These are phyloP conservation scores for Suhomyces choctaworum DNA, from an alignment of 1,139 yeast genomes.

Conservation along the genomic window DNA sequence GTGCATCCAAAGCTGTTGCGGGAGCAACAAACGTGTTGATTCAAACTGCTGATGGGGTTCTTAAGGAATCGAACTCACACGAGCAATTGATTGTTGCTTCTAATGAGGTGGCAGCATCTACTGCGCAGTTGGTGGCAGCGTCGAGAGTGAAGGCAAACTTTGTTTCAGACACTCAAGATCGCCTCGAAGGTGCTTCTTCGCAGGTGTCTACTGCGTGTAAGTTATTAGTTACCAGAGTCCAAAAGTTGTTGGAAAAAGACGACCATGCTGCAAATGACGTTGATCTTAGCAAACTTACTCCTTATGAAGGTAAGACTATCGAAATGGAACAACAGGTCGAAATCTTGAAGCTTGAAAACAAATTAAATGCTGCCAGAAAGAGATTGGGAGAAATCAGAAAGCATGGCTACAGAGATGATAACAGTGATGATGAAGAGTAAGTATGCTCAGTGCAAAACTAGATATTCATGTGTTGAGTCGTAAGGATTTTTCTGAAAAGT, in stretches of 20 bases:
- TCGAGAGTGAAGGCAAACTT: conserved; percentile 83
- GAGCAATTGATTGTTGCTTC: conserved; percentile 90
- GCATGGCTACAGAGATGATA: conserved; percentile 64
- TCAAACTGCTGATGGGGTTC: conserved; percentile 83
- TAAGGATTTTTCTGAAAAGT: no score
- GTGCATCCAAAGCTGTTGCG: conserved; percentile 90
- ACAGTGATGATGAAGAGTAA: conserved; percentile 49
- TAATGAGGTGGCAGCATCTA: conserved; percentile 89
- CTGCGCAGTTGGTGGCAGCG: conserved; percentile 91
- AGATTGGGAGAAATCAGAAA: conserved; percentile 84
- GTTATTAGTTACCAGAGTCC: conserved; percentile 67
- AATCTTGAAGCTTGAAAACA: conserved; percentile 78
- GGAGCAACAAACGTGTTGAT: conserved; percentile 78
- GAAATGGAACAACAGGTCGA: conserved; percentile 96
- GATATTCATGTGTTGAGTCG: no score
- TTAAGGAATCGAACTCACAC: conserved; percentile 61
- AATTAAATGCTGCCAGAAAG: conserved; percentile 70
- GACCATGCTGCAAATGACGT: conserved; percentile 38
- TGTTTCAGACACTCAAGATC: conserved; percentile 76
- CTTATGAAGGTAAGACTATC: conserved; percentile 80
- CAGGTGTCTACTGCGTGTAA: conserved; percentile 76
- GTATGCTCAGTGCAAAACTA: no score
- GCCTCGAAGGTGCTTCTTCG: conserved; percentile 67
- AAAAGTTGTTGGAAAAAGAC: conserved; percentile 51
- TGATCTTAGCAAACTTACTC: conserved; percentile 69